Evolutionary conservation across 106 monocot species (phyloP).

Genomic region (Hemerocallis citrina): DNA sequence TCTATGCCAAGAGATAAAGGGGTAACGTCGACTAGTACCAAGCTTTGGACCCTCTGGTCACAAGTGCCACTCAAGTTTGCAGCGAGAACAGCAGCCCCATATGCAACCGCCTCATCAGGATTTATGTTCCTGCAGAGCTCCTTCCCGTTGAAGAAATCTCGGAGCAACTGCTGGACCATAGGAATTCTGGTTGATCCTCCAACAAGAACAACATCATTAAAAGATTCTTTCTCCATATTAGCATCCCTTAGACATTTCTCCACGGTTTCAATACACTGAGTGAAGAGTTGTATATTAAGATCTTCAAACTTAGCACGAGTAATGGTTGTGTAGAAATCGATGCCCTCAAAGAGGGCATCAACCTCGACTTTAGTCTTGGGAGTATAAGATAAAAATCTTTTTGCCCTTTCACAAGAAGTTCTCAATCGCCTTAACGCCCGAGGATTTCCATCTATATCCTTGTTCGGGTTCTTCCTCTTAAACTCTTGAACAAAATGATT

Average conservation of each 20-base stretch:
- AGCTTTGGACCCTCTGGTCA: constrained; percentile 17
- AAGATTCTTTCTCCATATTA: too few relatives aligned
- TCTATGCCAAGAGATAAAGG: constrained; percentile 17
- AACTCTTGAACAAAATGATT: too few relatives aligned
- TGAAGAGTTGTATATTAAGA: too few relatives aligned
- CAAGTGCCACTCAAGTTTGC: constrained; percentile 14
- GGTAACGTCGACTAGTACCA: constrained; percentile 12
- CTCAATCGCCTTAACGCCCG: constrained; percentile 14
- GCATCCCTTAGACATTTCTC: too few relatives aligned
- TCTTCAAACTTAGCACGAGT: too few relatives aligned
- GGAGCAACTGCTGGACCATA: constrained; percentile 19
- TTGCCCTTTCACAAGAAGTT: constrained; percentile 13
- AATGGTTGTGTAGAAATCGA: constrained; percentile 7
- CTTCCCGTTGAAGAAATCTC: constrained; percentile 28
- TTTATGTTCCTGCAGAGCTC: constrained; percentile 27
- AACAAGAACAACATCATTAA: too few relatives aligned
- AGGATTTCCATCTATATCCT: constrained; percentile 69
- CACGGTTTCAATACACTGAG: too few relatives aligned
- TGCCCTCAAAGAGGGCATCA: too few relatives aligned
- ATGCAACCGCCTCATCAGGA: constrained; percentile 28
- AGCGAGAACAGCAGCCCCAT: constrained; percentile 21
- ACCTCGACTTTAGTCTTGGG: constrained; percentile 21
- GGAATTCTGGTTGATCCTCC: too few relatives aligned
- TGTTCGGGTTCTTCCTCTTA: too few relatives aligned
- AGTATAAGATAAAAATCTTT: constrained; percentile 15